Percentiles rank a stretch among this genome's conserved stretches.
phyloP scores from a whole-genome alignment of 192 early-diverging fungal species.

The Mortierella antarctica region DNA sequence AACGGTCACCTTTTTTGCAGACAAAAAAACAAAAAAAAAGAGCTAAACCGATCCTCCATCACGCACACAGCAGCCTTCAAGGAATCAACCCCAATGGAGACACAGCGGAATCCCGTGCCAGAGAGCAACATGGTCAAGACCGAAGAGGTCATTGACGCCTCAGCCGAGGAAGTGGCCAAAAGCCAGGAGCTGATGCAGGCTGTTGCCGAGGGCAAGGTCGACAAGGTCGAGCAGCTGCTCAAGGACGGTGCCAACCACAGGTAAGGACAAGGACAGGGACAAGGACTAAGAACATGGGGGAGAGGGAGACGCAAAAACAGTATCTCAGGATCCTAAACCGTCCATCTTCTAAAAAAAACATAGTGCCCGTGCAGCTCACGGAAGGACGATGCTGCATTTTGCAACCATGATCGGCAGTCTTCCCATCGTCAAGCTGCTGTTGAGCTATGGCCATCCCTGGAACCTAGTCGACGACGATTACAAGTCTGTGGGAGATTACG shows the following conservation, averaged over 20 bases:
- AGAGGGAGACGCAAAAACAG: background rate
- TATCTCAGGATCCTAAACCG: background rate
- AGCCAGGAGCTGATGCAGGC: conserved; percentile 48
- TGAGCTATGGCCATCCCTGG: conserved; percentile 82
- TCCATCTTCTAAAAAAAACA: background rate
- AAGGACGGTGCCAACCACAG: conserved; percentile 50
- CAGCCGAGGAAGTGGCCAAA: conserved; percentile 38
- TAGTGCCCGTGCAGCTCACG: conserved; percentile 43
- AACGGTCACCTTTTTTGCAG: too few species aligned
- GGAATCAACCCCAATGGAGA: background rate
- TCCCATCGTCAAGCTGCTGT: conserved; percentile 67
- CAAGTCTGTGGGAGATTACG: conserved; percentile 88
- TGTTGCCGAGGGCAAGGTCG: conserved; percentile 43
- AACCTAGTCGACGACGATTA: conserved; percentile 81
- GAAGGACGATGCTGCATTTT: conserved; percentile 67
- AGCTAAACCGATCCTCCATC: too few species aligned
- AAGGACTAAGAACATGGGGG: background rate
- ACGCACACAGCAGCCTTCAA: background rate
- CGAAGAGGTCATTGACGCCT: conserved; percentile 42
- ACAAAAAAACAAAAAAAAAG: too few species aligned
- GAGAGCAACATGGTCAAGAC: conserved; percentile 49
- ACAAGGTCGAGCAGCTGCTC: conserved; percentile 34
- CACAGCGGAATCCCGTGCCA: conserved; percentile 42
- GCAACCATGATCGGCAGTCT: conserved; percentile 74
- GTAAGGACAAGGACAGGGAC: background rate